Percentiles rank a stretch among this genome's conserved stretches.
Conservation (phyloP, 2,329 filamentous ascomycete genomes). For the Ophiostoma pallidulum region DNA sequence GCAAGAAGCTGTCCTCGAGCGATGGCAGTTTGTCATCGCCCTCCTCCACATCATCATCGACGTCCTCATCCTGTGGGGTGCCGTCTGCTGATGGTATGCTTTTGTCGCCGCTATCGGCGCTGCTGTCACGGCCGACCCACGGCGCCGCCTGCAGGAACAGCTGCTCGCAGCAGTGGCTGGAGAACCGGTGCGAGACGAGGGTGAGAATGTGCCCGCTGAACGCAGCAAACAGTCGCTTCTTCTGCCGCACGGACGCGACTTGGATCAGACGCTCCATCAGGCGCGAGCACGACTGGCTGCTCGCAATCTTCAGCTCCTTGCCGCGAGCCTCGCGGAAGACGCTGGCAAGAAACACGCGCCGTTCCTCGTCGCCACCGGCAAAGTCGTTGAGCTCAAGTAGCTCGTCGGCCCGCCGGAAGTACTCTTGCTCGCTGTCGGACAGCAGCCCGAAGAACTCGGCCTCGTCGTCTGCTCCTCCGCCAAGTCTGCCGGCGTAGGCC, state of each 20-base stretch:
- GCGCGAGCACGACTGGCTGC: conserved; percentile 89
- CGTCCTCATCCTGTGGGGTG: conserved; percentile 30
- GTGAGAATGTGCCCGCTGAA: conserved; percentile 82
- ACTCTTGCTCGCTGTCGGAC: conserved; percentile 87
- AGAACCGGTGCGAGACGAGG: conserved; percentile 89
- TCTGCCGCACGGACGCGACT: conserved; percentile 65
- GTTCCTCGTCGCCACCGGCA: conserved; percentile 57
- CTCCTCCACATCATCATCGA: conserved; percentile 32
- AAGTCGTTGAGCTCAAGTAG: conserved; percentile 87
- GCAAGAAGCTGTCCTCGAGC: conserved; percentile 79
- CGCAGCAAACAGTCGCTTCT: conserved; percentile 77
- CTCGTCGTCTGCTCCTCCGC: neutral
- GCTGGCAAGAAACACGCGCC: conserved; percentile 62
- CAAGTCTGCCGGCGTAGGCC: too few relatives aligned
- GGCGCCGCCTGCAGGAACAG: conserved; percentile 74
- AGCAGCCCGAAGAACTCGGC: conserved; percentile 84
- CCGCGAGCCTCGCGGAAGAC: conserved; percentile 79
- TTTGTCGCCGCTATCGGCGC: conserved; percentile 28
- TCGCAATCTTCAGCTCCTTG: conserved; percentile 92
- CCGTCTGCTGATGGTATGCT: conserved; percentile 28
- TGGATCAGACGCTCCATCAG: conserved; percentile 87
- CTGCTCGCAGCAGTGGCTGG: conserved; percentile 93
- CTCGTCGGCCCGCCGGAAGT: conserved; percentile 84
- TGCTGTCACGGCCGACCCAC: conserved; percentile 33
- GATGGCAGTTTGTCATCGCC: conserved; percentile 44